Base-by-base conservation (phyloP, 495 filamentous ascomycete genomes). In the Jackrogersella minutella region DNA sequence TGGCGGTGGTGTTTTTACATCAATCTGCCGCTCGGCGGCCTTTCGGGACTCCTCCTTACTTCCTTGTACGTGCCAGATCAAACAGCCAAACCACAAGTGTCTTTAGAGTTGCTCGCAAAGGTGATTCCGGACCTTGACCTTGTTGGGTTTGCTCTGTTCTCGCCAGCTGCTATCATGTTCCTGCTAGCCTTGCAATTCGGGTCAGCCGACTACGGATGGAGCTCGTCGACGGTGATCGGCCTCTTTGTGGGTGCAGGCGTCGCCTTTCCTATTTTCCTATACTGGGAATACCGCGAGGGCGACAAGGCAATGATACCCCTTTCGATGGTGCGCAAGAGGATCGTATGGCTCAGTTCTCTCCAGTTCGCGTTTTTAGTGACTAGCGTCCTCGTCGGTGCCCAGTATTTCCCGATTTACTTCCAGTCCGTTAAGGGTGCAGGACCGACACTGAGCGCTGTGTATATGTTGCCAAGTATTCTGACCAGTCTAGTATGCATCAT, bases 381-480 rank as follows among this genome's bases (percentile, higher is more conserved):
- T 13, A 66, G 68, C 8, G 68, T 72, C 8, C 73, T 78, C 34
- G 59, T 73, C 54, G 59, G 64, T 16, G 61, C 70, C 2, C 74
- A 73, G 62, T 86, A 84, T 53, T 73, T 90, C 4, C 87, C 87
- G 0, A 84, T 91, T 46, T 91, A 86, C 81, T 90, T 92, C 75
- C 90, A 93, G 70, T 81, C 82, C 9, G 83, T 87, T 62, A 81
- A 84, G 63, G 80, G 77, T 1, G 78, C 77, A 1, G 77, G 78
- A 0, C 81, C 85, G 5, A 74, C 78, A 11, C 75, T 81, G 62
- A 84, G 81, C 16, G 85, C 84, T 34, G 79, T 87, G 41, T 74
- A 80, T 62, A 78, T 81, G 56, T 70, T 88, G 2, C 84, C 85
- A 0, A 79, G 73, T 31, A 82, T 88, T 16, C 34, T 89, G 13